phyloP scores from a whole-genome alignment of 139 green algal genomes.

The Tetradesmus obliquus region DNA sequence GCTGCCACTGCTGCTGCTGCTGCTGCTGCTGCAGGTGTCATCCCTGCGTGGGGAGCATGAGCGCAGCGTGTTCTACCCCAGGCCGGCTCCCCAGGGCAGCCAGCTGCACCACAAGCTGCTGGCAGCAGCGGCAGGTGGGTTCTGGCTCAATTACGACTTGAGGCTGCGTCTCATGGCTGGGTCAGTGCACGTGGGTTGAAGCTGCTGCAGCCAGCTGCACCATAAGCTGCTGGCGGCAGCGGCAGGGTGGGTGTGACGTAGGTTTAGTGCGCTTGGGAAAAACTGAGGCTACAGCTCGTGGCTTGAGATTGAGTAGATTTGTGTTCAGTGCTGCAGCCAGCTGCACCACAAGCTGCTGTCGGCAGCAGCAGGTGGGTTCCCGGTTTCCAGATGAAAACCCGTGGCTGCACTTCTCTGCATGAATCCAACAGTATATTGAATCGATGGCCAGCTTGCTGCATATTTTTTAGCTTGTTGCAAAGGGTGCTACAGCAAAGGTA shows the following conservation, averaged over 20 bases:
- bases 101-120: constrained; percentile 58
- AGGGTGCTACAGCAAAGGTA: too few species aligned
- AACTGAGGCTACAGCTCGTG: too few species aligned
- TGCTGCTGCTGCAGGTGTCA: constrained; percentile 15
- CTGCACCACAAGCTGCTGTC: constrained; percentile 59
- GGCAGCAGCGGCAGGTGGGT: constrained; percentile 47
- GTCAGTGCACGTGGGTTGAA: background rate
- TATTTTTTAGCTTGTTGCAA: too few species aligned
- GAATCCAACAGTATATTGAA: too few species aligned
- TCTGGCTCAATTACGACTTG: background rate
- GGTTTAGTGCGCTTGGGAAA: too few species aligned
- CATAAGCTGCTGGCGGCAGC: constrained; percentile 53
- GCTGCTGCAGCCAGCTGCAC: constrained; percentile 41
- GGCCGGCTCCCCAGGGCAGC: constrained; percentile 47
- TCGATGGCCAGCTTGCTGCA: too few species aligned
- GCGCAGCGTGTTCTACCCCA: constrained; percentile 46
- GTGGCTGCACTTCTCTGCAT: too few species aligned
- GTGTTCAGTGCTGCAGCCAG: constrained; percentile 38
- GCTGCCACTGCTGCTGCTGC: background rate
- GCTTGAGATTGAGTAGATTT: constrained; percentile 9
- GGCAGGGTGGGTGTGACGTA: constrained; percentile 39
- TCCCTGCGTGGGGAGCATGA: constrained; percentile 49
- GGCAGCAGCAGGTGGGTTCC: constrained; percentile 44
- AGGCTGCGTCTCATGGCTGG: too few species aligned
- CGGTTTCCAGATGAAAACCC: background rate